phyloP scores from a whole-genome alignment of 176 grass and related monocot genomes.

The Puya raimondii region DNA sequence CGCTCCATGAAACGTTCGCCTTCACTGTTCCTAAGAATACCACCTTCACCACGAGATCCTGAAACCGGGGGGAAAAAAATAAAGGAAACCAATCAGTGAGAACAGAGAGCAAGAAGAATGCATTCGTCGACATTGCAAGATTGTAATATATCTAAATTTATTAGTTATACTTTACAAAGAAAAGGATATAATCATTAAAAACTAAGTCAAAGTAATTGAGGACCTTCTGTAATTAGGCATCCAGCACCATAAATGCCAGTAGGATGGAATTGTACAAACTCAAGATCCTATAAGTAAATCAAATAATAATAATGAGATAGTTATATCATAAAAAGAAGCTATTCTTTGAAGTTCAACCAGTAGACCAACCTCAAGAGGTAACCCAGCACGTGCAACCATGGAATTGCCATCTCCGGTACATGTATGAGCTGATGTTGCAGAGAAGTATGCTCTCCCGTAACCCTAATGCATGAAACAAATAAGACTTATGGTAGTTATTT shows the following conservation, averaged over 20 bases:
- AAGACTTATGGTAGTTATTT: slow-evolving; percentile 13
- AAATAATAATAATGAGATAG: neutral
- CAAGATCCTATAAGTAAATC: slow-evolving; percentile 62
- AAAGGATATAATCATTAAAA: neutral
- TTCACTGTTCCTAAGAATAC: slow-evolving; percentile 82
- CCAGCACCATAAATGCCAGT: slow-evolving; percentile 84
- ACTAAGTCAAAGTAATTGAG: slow-evolving; percentile 5
- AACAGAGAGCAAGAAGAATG: no score
- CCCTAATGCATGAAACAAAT: slow-evolving; percentile 31
- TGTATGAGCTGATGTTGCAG: slow-evolving; percentile 93
- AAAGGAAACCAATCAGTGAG: neutral
- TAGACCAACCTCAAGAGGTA: slow-evolving; percentile 60
- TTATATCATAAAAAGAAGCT: neutral
- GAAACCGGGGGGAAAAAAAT: neutral
- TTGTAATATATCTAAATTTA: neutral
- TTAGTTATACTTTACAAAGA: slow-evolving; percentile 15
- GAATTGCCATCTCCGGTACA: slow-evolving; percentile 99
- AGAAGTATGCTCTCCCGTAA: slow-evolving; percentile 92
- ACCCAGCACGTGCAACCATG: slow-evolving; percentile 95
- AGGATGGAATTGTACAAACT: slow-evolving; percentile 95
- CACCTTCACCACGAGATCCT: slow-evolving; percentile 88
- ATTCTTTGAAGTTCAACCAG: neutral
- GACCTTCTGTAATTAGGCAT: slow-evolving; percentile 87
- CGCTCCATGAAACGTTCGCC: slow-evolving; percentile 84
- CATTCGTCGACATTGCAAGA: no score